A percentile compares a stretch with the other conserved stretches of the same genome.
Evolutionary conservation across 768 basidiomycete genomes (phyloP).

Genomic region (Lactarius hengduanensis): DNA sequence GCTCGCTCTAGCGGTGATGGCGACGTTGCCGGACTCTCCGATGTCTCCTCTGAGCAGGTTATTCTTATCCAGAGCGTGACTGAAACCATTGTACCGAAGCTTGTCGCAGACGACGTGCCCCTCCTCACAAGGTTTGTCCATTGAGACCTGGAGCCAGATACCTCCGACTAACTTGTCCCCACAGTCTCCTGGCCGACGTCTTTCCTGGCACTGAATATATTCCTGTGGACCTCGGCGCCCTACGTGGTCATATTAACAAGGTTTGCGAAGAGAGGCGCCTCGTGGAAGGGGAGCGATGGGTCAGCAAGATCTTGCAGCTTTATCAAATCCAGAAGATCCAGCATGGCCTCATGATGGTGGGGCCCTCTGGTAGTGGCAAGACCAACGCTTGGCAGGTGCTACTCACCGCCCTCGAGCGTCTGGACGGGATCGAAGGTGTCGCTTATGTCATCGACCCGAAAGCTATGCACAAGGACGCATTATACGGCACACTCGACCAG

Average conservation of each 20-base stretch:
- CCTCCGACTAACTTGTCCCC: conserved; percentile 18
- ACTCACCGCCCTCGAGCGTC: conserved; percentile 81
- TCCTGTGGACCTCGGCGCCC: conserved; percentile 82
- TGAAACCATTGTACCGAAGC: conserved; percentile 97
- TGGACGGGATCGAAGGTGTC: conserved; percentile 91
- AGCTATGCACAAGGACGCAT: conserved; percentile 96
- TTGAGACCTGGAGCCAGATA: conserved; percentile 2
- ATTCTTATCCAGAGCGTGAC: conserved; percentile 98
- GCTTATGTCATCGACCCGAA: conserved; percentile 98
- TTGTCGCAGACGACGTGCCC: conserved; percentile 96
- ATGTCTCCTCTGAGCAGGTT: conserved; percentile 83
- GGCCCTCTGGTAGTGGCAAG: conserved; percentile 95
- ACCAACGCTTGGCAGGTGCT: conserved; percentile 97
- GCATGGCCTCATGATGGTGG: conserved; percentile 99
- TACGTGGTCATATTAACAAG: conserved; percentile 81
- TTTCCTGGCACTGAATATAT: conserved; percentile 95
- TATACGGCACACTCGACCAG: conserved; percentile 95
- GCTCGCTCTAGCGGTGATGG: conserved; percentile 41
- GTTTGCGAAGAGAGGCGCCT: conserved; percentile 86
- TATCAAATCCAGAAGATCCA: conserved; percentile 99
- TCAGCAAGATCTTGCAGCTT: conserved; percentile 92
- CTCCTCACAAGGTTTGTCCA: conserved; percentile 76
- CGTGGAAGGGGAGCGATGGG: conserved; percentile 86
- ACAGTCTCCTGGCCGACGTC: conserved; percentile 88
- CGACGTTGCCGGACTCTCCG: conserved; percentile 57